Evolutionary conservation across 2,329 filamentous ascomycete genomes (phyloP), one percentile per base, ranked within the genome.

Genomic region (Pezizomycotina sp.): DNA sequence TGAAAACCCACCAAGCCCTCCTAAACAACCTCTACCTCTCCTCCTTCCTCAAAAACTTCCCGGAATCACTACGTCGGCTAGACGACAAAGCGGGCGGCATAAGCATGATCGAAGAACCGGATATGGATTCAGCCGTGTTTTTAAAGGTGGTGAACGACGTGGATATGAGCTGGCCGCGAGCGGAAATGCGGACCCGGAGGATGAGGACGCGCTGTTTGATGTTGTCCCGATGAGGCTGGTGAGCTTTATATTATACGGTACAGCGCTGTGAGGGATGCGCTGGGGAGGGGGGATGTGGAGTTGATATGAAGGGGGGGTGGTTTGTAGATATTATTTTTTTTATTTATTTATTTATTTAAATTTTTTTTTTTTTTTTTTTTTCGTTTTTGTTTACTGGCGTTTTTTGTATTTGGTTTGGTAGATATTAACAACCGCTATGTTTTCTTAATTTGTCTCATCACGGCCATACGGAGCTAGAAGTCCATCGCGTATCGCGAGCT

Each of bases 31-130:
- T 95, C 58, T 95, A 92, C 59, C 65, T 78, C 4, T 69, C 75
- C 1, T 86, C 80, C 1, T 98, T 98, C 53, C 65, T 98, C 10
- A 68, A 66, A 0, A 72, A 77, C 8, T 93, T 98, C 50, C 89
- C 89, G 1, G 60, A 69, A 9, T 65, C 71, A 28, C 58, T 98
- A 50, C 77, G 86, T 56, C 74, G 83, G 48, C 62, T 98, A 35
- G 91, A 95, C 58, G 89, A 98, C 60, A 80, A 78, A 9, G 74
- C 78, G 0, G 86, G 83, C 19, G 84, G 84, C 6, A 75, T 86
- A 38, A 83, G 71, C 60, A 98, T 98, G 89, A 71, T 95, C 19
- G 83, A 92, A 53, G 65, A 69, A 2, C 89, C 89, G 0, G 89
- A 95, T 55, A 60, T 73, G 30, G 78, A 89, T 43, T 66, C 69